Evolutionary conservation across 2,329 filamentous ascomycete species (phyloP).

Genomic region (Fusarium heterosporum): DNA sequence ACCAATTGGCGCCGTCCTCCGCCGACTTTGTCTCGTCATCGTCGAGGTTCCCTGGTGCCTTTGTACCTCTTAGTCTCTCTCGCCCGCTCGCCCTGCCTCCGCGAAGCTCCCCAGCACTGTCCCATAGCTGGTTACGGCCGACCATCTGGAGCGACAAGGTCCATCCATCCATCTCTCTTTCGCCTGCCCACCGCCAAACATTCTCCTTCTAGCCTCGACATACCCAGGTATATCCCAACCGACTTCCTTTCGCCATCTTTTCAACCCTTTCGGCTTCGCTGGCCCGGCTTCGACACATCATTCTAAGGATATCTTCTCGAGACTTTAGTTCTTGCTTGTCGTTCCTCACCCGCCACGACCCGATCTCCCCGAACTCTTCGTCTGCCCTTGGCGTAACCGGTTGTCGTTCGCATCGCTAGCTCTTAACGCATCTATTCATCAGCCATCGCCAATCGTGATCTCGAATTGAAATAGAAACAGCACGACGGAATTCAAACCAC

Average conservation of each 20-base stretch:
- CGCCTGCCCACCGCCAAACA: conserved; percentile 42
- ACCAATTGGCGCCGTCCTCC: conserved; percentile 45
- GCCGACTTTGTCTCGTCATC: conserved; percentile 47
- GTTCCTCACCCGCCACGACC: conserved; percentile 30
- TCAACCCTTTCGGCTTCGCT: conserved; percentile 13
- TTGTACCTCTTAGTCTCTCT: conserved; percentile 43
- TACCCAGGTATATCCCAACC: conserved; percentile 28
- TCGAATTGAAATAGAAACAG: conserved; percentile 8
- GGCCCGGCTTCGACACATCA: conserved; percentile 7
- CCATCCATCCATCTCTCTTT: conserved; percentile 41
- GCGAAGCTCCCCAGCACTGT: conserved; percentile 41
- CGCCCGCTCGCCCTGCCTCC: conserved; percentile 44
- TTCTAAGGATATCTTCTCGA: conserved; percentile 2
- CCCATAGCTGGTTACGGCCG: conserved; percentile 35
- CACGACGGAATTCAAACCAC: background rate
- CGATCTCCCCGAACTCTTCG: conserved; percentile 34
- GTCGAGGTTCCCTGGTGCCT: conserved; percentile 45
- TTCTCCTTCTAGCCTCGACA: conserved; percentile 41
- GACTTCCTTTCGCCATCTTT: conserved; percentile 22
- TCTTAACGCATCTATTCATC: conserved; percentile 33
- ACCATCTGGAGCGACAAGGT: conserved; percentile 41
- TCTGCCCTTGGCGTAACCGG: conserved; percentile 35
- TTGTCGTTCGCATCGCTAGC: conserved; percentile 35
- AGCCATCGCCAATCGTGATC: conserved; percentile 3
- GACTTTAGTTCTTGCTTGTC: conserved; percentile 14